These are phyloP conservation scores for Arctium lappa DNA, from an alignment of 129 eudicot genomes.

Conservation along the genomic window DNA sequence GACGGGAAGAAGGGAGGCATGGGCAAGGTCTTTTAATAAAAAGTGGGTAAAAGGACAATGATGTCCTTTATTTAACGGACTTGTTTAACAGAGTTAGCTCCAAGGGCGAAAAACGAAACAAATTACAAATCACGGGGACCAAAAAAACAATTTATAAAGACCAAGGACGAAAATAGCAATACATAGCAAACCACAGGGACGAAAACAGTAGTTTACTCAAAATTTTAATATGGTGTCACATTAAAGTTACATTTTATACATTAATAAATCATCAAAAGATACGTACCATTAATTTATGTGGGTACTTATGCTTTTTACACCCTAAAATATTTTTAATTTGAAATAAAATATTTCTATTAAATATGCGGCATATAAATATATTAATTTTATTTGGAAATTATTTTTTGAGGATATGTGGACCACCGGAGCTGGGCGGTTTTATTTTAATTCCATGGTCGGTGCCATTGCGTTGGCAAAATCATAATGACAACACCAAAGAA, in stretches of 20 bases:
- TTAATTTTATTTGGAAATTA: not conserved
- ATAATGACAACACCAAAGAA: constrained; percentile 12
- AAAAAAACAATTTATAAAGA: too few relatives aligned
- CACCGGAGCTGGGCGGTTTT: constrained; percentile 22
- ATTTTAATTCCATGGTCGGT: constrained; percentile 27
- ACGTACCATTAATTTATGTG: not conserved
- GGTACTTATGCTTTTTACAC: not conserved
- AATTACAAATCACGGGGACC: too few relatives aligned
- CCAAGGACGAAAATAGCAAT: too few relatives aligned
- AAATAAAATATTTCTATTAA: not conserved
- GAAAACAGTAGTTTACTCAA: too few relatives aligned
- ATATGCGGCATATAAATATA: not conserved
- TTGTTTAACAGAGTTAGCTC: too few relatives aligned
- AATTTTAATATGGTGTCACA: not conserved
- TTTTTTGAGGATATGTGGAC: constrained; percentile 6
- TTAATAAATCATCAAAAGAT: not conserved
- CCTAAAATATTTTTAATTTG: not conserved
- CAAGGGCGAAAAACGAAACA: too few relatives aligned
- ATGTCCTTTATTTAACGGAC: too few relatives aligned
- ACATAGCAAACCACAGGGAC: too few relatives aligned
- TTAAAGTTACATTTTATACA: not conserved
- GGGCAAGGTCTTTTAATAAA: too few relatives aligned
- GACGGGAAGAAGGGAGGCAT: too few relatives aligned
- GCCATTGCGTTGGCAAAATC: constrained; percentile 25
- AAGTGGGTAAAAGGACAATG: too few relatives aligned